Evolutionary conservation across 768 basidiomycete genomes (phyloP), one percentile per base, ranked within the genome.

Genomic region (Candolleomyces eurysporus): DNA sequence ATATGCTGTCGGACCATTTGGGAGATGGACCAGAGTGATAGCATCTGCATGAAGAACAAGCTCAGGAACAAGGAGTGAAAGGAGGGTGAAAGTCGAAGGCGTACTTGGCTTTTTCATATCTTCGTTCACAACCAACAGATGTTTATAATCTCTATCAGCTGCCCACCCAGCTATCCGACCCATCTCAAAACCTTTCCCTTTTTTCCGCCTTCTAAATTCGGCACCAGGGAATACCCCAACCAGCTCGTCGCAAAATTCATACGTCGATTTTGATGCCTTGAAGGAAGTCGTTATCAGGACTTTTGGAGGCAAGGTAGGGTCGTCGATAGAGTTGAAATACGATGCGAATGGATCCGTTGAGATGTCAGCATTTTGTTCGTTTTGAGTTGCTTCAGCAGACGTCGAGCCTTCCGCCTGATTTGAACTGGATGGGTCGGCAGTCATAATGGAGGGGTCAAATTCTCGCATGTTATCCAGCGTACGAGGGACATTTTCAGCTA

Each of bases 391-490:
- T 13, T 60, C 58, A 36, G 63, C 67, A 21, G 76, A 75, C n/a
- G 69, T 73, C 5, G 79, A 78, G 36, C 73, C 63, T 63, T 64
- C 70, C 39, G 69, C 60, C 54, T 68, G 63, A 59, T 63, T 70
- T 48, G 54, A 56, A 22, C 54, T 56, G n/a, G 54, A 56, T 21
- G 84, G 84, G 61, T 85, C 78, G 45, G 84, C 82, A 30, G 86
- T 86, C 43, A 85, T 72, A 69, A 86, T 80, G 42, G 86, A 86
- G 7, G 88, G 88, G 69, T 90, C 90, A 70, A 86, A 91, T 73
- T 96, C 90, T 63, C 96, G 87, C 62, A 87, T 91, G 71, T 98
- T 98, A 70, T 99, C 97, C 22, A 98, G 84, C 0, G 97, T 99
- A 49, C 84, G 84, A 0, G 96, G 96, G 10, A 96, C 81, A 78